Evolutionary conservation across 768 basidiomycete genomes (phyloP).

Genomic region (Boletus sp.): DNA sequence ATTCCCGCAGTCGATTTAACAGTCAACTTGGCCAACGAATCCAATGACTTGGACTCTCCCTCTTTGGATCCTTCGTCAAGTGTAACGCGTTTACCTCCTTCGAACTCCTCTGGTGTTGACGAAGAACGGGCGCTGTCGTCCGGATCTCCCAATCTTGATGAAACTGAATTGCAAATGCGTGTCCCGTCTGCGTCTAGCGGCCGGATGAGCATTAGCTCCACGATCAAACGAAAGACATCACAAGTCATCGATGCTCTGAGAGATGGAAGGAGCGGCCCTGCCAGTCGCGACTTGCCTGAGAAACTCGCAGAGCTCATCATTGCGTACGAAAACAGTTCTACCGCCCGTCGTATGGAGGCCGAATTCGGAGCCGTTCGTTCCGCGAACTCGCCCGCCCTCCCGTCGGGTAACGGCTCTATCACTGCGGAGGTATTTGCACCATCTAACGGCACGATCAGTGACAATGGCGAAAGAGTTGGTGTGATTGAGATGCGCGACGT

Average conservation of each 20-base stretch:
- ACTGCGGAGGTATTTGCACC: slow-evolving; percentile 5
- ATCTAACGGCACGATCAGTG: slow-evolving; percentile 27
- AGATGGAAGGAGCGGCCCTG: slow-evolving; percentile 29
- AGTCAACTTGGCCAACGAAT: slow-evolving; percentile 49
- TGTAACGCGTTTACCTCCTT: slow-evolving; percentile 30
- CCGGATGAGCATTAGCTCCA: slow-evolving; percentile 44
- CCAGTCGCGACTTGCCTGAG: slow-evolving; percentile 42
- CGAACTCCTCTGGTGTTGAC: slow-evolving; percentile 49
- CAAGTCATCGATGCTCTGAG: slow-evolving; percentile 62
- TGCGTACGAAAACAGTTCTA: slow-evolving; percentile 62
- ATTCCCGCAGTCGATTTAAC: slow-evolving; percentile 62
- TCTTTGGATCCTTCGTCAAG: slow-evolving; percentile 30
- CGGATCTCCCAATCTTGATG: slow-evolving; percentile 38
- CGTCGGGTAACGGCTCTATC: background rate
- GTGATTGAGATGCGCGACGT: slow-evolving; percentile 60
- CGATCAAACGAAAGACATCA: slow-evolving; percentile 69
- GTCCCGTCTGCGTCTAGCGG: slow-evolving; percentile 26
- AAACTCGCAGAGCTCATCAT: slow-evolving; percentile 71
- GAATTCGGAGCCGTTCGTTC: slow-evolving; percentile 53
- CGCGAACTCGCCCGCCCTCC: slow-evolving; percentile 1
- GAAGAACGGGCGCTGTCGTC: slow-evolving; percentile 67
- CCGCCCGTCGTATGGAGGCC: slow-evolving; percentile 56
- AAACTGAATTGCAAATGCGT: slow-evolving; percentile 51
- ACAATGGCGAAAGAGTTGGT: slow-evolving; percentile 27
- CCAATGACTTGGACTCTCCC: slow-evolving; percentile 32